Base-by-base conservation (phyloP, 2,329 filamentous ascomycete species). In the Metarhizium robertsii region DNA sequence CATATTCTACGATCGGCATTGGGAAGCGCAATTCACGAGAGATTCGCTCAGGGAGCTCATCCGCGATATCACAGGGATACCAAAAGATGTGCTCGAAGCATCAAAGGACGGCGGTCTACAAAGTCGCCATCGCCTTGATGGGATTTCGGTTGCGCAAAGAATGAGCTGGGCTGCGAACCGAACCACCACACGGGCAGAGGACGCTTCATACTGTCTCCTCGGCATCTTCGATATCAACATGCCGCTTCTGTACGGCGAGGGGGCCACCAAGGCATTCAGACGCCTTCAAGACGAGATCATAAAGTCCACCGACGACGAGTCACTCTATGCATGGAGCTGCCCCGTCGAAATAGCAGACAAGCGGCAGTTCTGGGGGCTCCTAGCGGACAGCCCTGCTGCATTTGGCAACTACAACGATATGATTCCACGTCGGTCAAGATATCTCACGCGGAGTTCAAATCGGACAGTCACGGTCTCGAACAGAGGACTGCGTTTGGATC, bases 161-260 rank as follows among this genome's bases (percentile, higher is more conserved):
- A 67, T 67, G 65, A 60, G 54, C 38, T 70, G 68, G 68, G 68
- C 68, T 13, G 58, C 32, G 32, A 57, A 50, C 1, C 61, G 68
- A n/a, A 52, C 58, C 36, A 67, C 67, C 0, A 66, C 66, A 8
- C 59, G 66, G 0, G 55, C 58, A 6, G 67, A 70, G 50, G 68
- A 70, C 50, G 55, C 62, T 14, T 65, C 67, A 3, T 70, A 69
- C 48, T 70, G 64, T 49, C 59, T 70, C 4, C 53, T 70, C 4
- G 68, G 66, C 5, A 59, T 70, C 8, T 69, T 70, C 50, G 59
- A 65, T 52, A 67, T 70, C 45, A 64, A 67, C 45, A 70, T 70
- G 64, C 64, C 67, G 4, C 55, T 70, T 6, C 59, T 70, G 0
- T 69, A 69, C 32, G 32, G 32, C 6, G 32, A 34, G 6, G 32